Evolutionary conservation across 306 rosid species (phyloP).

Genomic region (Inga laurina): DNA sequence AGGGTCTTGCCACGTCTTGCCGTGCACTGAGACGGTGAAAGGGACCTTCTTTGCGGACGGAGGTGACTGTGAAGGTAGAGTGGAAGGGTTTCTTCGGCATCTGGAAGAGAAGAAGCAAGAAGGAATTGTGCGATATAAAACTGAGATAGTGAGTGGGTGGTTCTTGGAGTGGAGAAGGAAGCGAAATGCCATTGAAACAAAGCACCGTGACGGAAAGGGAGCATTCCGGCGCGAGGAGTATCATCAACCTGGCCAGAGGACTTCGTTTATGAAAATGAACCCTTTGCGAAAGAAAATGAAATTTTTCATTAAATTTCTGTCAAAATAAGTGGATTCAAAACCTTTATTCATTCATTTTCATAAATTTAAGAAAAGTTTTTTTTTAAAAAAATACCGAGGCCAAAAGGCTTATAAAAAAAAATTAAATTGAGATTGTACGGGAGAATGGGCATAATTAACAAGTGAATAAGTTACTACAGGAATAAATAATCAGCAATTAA

Average conservation of each 20-base stretch:
- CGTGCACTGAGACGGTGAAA: slow-evolving; percentile 63
- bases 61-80: slow-evolving; percentile 46
- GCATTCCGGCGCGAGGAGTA: slow-evolving; percentile 11
- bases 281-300: neutral
- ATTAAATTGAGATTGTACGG: too few species aligned
- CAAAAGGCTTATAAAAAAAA: too few species aligned
- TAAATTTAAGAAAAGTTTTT: too few species aligned
- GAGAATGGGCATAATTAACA: too few species aligned
- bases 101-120: slow-evolving; percentile 45
- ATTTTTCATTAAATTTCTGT: neutral
- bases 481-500: too few species aligned
- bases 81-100: slow-evolving; percentile 38
- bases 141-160: slow-evolving; percentile 26
- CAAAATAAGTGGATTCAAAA: too few species aligned
- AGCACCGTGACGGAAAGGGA: neutral
- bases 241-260: neutral
- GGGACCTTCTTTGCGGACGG: slow-evolving; percentile 67
- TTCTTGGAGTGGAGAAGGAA: slow-evolving; percentile 33
- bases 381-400: too few species aligned
- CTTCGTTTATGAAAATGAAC: neutral
- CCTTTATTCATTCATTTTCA: neutral
- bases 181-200: slow-evolving; percentile 52
- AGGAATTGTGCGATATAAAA: slow-evolving; percentile 25
- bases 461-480: too few species aligned
- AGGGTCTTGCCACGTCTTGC: slow-evolving; percentile 71